These are phyloP conservation scores for Curvularia lunata DNA, from an alignment of 2,329 filamentous ascomycete genomes.

Conservation along the genomic window DNA sequence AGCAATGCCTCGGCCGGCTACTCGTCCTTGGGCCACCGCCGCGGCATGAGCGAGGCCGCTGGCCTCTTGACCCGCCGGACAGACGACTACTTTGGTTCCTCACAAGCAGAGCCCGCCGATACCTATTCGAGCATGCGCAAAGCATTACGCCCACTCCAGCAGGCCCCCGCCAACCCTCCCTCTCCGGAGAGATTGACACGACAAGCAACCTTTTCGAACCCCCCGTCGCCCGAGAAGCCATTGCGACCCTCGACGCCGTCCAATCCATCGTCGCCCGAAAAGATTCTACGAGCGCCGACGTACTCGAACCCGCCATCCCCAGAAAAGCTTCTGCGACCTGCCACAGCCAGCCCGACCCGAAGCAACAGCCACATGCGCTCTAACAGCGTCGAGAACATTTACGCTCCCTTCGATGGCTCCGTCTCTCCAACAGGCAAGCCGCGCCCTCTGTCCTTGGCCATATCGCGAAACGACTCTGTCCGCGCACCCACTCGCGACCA, in stretches of 20 bases:
- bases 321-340: slow-evolving; percentile 34
- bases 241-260: slow-evolving; percentile 7
- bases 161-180: slow-evolving; percentile 39
- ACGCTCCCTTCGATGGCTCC: slow-evolving; percentile 55
- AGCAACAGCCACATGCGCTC: slow-evolving; percentile 40
- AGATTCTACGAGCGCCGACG: slow-evolving; percentile 26
- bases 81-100: slow-evolving; percentile 53
- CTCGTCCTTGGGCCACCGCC: slow-evolving; percentile 64
- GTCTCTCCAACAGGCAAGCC: slow-evolving; percentile 50
- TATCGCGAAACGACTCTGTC: slow-evolving; percentile 49
- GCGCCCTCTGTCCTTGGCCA: slow-evolving; percentile 51
- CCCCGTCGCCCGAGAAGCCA: slow-evolving; percentile 13
- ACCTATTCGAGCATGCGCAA: slow-evolving; percentile 76
- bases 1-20: slow-evolving; percentile 70
- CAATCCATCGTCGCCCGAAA: slow-evolving; percentile 26
- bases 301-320: slow-evolving; percentile 16
- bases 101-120: slow-evolving; percentile 62
- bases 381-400: slow-evolving; percentile 52
- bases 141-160: slow-evolving; percentile 67
- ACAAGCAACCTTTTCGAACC: slow-evolving; percentile 28
- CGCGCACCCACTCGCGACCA: slow-evolving; percentile 47
- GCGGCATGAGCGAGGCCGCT: slow-evolving; percentile 76
- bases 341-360: slow-evolving; percentile 24
- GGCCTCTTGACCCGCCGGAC: slow-evolving; percentile 60
- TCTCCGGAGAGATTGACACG: slow-evolving; percentile 7